Evolutionary conservation across 805 yeast species (phyloP).

Genomic region (Teunomyces lycoperdinae): DNA sequence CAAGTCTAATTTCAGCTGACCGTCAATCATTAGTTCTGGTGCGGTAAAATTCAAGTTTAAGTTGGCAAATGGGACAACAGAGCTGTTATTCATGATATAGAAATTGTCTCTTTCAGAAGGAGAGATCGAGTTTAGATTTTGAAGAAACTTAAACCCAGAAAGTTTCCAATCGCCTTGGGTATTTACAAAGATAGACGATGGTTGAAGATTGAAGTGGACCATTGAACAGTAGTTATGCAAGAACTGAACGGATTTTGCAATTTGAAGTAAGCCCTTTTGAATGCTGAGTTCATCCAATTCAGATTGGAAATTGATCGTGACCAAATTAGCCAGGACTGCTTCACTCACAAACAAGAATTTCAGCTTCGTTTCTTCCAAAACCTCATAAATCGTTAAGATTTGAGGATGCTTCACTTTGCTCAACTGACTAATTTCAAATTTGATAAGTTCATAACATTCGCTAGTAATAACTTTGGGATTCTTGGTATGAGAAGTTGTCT

Average conservation of each 20-base stretch:
- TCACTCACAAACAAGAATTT: constrained; percentile 84
- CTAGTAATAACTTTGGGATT: constrained; percentile 51
- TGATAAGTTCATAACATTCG: constrained; percentile 64
- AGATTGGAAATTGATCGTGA: constrained; percentile 28
- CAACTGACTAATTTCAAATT: constrained; percentile 65
- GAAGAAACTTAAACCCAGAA: constrained; percentile 60
- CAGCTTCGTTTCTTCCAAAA: constrained; percentile 79
- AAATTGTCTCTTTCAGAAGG: constrained; percentile 52
- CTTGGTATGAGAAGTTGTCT: constrained; percentile 30
- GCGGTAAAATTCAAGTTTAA: constrained; percentile 73
- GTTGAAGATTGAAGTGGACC: constrained; percentile 77
- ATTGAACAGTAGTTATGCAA: constrained; percentile 73
- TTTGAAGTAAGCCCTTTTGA: constrained; percentile 78
- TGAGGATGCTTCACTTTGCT: constrained; percentile 89
- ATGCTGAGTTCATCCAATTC: constrained; percentile 65
- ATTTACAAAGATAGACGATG: constrained; percentile 72
- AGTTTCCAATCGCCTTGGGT: constrained; percentile 93
- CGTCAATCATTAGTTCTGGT: constrained; percentile 75
- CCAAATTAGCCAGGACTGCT: constrained; percentile 58
- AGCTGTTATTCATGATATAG: constrained; percentile 68
- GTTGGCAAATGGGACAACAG: constrained; percentile 76
- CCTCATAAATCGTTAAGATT: constrained; percentile 78
- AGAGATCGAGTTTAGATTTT: constrained; percentile 48
- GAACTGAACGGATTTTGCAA: constrained; percentile 76
- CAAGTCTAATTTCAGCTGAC: constrained; percentile 46